Evolutionary conservation across 116 monocot species (phyloP), one percentile per base, ranked within the genome.

Genomic region (Phalaenopsis hybrid): DNA sequence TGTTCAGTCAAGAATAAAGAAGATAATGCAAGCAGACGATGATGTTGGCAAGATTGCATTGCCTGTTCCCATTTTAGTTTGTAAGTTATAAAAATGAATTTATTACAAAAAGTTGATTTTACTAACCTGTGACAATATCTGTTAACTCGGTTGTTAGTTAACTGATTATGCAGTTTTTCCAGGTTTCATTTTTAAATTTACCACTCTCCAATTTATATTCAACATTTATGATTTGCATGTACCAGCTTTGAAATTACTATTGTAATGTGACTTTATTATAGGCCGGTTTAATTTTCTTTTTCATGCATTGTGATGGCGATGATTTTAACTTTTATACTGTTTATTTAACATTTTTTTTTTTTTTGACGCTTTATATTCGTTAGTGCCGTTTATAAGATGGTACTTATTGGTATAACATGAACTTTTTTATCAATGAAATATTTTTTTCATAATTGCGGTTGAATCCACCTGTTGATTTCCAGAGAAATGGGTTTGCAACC

Each of bases 21-120:
- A 97, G 92, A 96, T 96, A 79, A 96, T 96, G 96, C 96, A 96
- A 88, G 94, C 96, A 82, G 96, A 96, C 78, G 96, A 97, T 74
- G 96, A 97, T 81, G 88, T 97, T 79, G 96, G 96, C 46, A 97
- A 97, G 82, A 97, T 97, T 86, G 92, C 94, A 78, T 83, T 92
- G 57, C 94, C 96, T 49, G 96, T 97, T 74, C 96, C 96, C 81
- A 87, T 97, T 89, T 88, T 97, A 90, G 96, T 97, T 75, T 97
- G 96, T 97, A 86, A 92, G 96, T 91, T 74, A 75, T 6, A 75
- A 75, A 31, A 41, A 72, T 33, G 4, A 72, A 34, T 72, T 72
- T 72, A 13, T 37, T 9, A 23, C 34, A 70, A 70, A 34, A 63
- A 70, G 34, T 33, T 70, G 12, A 70, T 37, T 9, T 63, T 13